phyloP scores from a whole-genome alignment of 1,139 yeast species.

The Geotrichum fermentans region DNA sequence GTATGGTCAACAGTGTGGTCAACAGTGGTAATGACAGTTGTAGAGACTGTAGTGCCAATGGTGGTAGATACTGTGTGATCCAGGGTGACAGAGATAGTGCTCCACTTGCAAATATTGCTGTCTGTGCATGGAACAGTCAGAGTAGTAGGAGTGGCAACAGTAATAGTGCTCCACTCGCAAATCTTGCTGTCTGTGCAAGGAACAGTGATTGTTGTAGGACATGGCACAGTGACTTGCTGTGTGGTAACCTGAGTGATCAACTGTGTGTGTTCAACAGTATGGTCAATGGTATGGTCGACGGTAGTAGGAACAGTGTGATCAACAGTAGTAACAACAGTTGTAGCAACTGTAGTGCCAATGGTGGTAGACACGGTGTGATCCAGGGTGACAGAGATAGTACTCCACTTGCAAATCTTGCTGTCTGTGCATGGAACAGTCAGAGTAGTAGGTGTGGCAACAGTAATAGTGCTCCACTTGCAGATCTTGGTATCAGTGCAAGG shows the following conservation, averaged over 20 bases:
- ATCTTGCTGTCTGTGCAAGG: constrained; percentile 6
- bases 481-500: constrained; percentile 4
- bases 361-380: constrained; percentile 9
- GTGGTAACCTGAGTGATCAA: background rate
- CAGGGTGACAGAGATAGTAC: constrained; percentile 1
- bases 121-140: constrained; percentile 12
- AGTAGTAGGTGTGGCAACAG: constrained; percentile 8
- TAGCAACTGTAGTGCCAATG: constrained; percentile 1
- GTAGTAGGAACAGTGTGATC: background rate
- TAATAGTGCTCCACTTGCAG: constrained; percentile 1
- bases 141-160: constrained; percentile 1
- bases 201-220: constrained; percentile 7
- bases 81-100: constrained; percentile 3
- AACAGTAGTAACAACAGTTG: background rate
- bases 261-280: background rate
- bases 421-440: constrained; percentile 8
- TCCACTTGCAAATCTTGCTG: background rate
- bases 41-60: background rate
- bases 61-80: background rate
- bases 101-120: constrained; percentile 3
- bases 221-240: constrained; percentile 1
- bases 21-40: background rate
- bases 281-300: background rate
- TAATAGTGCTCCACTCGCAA: constrained; percentile 9
- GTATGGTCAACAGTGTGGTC: background rate